A percentile compares a stretch with the other conserved stretches of the same genome.
These are phyloP conservation scores for Cutaneotrichosporon sp. DNA, from an alignment of 1,284 basidiomycete species.

Conservation along the genomic window DNA sequence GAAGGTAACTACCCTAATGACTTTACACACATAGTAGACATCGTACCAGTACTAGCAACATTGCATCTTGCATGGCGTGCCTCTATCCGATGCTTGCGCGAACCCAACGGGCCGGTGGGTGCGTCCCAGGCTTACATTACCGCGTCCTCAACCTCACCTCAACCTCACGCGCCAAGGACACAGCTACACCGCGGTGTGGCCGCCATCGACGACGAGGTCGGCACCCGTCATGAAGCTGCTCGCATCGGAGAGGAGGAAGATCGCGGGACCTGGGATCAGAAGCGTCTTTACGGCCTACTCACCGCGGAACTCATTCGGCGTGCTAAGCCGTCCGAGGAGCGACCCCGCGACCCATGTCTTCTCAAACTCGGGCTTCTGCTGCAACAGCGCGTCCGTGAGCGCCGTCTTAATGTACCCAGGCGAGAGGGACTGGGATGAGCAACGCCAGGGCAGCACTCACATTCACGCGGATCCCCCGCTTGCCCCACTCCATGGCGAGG, in stretches of 20 bases:
- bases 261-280: constrained; percentile 3
- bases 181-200: constrained; percentile 11
- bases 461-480: constrained; percentile 60
- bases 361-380: constrained; percentile 17
- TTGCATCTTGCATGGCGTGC: constrained; percentile 8
- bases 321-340: constrained; percentile 13
- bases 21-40: background rate
- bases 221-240: constrained; percentile 21
- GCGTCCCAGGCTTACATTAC: too few species aligned
- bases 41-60: background rate
- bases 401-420: constrained; percentile 55
- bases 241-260: constrained; percentile 44
- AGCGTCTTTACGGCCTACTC: background rate
- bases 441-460: background rate
- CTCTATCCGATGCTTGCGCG: too few species aligned
- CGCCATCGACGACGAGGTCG: constrained; percentile 12
- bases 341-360: constrained; percentile 19
- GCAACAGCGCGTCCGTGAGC: constrained; percentile 24
- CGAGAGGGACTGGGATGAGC: constrained; percentile 1
- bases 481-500: constrained; percentile 75
- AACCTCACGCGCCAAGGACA: too few species aligned
- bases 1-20: background rate
- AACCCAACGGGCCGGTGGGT: too few species aligned
- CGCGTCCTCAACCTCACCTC: too few species aligned
- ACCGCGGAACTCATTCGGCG: constrained; percentile 21